Percentiles rank a stretch among this genome's conserved stretches.
These are phyloP conservation scores for Cercophora sp. DNA, from an alignment of 495 filamentous ascomycete species.

Conservation along the genomic window DNA sequence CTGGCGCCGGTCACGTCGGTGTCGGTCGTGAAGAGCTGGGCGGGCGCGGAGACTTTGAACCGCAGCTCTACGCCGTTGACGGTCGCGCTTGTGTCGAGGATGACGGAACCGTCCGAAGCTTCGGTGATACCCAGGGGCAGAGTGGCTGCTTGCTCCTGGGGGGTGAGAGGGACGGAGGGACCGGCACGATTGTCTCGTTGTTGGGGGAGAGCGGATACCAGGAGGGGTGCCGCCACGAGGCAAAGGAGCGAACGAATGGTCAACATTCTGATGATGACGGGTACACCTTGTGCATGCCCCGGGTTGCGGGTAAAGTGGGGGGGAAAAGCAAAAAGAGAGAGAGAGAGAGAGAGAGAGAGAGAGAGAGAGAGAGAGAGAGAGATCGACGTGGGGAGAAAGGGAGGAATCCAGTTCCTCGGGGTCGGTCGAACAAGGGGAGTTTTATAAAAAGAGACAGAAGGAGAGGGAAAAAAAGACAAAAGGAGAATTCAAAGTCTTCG, in stretches of 20 bases:
- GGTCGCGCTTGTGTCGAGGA: slow-evolving; percentile 43
- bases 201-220: slow-evolving; percentile 24
- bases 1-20: slow-evolving; percentile 37
- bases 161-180: slow-evolving; percentile 17
- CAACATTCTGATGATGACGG: slow-evolving; percentile 25
- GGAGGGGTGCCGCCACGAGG: slow-evolving; percentile 15
- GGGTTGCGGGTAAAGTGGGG: neutral
- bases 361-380: neutral
- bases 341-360: neutral
- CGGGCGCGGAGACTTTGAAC: slow-evolving; percentile 45
- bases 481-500: slow-evolving; percentile 6
- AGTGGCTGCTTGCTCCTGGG: slow-evolving; percentile 37
- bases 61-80: slow-evolving; percentile 45
- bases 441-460: too few species aligned
- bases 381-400: slow-evolving; percentile 1
- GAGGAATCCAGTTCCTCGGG: slow-evolving; percentile 2
- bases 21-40: slow-evolving; percentile 39
- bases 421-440: too few species aligned
- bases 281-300: neutral
- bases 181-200: slow-evolving; percentile 14
- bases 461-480: slow-evolving; percentile 10
- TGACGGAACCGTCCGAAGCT: slow-evolving; percentile 46
- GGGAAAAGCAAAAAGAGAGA: slow-evolving; percentile 3
- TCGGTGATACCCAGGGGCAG: slow-evolving; percentile 30
- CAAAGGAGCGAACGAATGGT: slow-evolving; percentile 24